These are phyloP conservation scores for Rhododendron mucronatum DNA, from an alignment of 148 eudicot species.

Conservation along the genomic window DNA sequence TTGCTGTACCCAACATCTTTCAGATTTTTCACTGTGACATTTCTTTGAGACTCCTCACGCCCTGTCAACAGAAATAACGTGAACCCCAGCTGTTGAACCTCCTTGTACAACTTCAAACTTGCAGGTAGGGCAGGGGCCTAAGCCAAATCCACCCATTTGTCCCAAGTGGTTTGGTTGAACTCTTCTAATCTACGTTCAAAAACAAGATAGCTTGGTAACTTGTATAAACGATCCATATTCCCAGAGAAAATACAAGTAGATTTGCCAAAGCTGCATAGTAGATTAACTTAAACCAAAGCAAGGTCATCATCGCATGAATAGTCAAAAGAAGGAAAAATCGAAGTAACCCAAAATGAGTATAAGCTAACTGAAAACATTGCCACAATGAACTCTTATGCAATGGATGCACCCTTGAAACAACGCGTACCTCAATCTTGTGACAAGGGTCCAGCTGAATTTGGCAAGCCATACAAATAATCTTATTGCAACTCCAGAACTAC, in stretches of 20 bases:
- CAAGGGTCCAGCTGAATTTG: neutral
- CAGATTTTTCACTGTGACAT: conserved; percentile 49
- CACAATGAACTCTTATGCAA: neutral
- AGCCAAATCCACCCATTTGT: conserved; percentile 55
- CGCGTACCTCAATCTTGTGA: neutral
- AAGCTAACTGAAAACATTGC: neutral
- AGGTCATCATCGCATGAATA: neutral
- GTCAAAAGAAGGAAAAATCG: neutral
- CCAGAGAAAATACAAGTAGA: neutral
- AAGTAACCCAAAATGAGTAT: neutral
- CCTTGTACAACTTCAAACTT: conserved; percentile 68
- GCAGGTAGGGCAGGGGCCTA: conserved; percentile 65
- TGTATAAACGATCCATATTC: neutral
- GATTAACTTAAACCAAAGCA: neutral
- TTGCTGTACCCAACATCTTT: conserved; percentile 50
- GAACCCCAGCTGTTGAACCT: conserved; percentile 61
- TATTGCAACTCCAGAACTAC: neutral
- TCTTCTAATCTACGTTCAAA: conserved; percentile 39
- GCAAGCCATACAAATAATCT: neutral
- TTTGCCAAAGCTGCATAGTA: neutral
- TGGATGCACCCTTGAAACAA: neutral
- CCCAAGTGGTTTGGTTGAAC: conserved; percentile 45
- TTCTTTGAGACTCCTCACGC: conserved; percentile 55
- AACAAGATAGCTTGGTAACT: neutral
- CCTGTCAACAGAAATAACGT: conserved; percentile 77